phyloP scores from a whole-genome alignment of 805 yeast species.

The Suhomyces canberraensis region DNA sequence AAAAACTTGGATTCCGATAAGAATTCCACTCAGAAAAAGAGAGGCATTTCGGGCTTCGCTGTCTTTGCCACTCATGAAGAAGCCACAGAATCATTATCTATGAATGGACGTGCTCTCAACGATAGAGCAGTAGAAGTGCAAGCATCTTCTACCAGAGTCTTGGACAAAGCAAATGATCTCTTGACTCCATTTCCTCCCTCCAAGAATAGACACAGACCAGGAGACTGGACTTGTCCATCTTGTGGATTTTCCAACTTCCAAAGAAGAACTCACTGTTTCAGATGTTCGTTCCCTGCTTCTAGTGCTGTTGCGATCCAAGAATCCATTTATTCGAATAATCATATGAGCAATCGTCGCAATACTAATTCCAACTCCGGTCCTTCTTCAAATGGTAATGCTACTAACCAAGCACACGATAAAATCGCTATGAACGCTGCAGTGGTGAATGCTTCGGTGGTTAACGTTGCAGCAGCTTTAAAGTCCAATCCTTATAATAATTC shows the following conservation, averaged over 20 bases:
- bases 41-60: slow-evolving; percentile 69
- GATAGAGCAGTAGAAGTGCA: slow-evolving; percentile 81
- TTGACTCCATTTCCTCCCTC: slow-evolving; percentile 83
- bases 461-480: slow-evolving; percentile 1
- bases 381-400: slow-evolving; percentile 4
- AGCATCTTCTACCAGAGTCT: slow-evolving; percentile 74
- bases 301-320: slow-evolving; percentile 69
- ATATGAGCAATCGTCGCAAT: slow-evolving; percentile 6
- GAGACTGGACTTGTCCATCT: slow-evolving; percentile 97
- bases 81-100: slow-evolving; percentile 70
- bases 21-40: slow-evolving; percentile 32
- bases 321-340: slow-evolving; percentile 39
- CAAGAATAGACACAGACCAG: slow-evolving; percentile 87
- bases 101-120: slow-evolving; percentile 75
- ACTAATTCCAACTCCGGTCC: slow-evolving; percentile 3
- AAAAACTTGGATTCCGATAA: slow-evolving; percentile 42
- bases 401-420: slow-evolving; percentile 11
- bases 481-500: slow-evolving; percentile 2
- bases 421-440: slow-evolving; percentile 14
- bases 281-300: slow-evolving; percentile 85
- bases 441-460: slow-evolving; percentile 11
- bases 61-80: slow-evolving; percentile 83
- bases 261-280: slow-evolving; percentile 87
- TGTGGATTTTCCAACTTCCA: slow-evolving; percentile 96
- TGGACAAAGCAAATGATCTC: slow-evolving; percentile 80